phyloP scores from a whole-genome alignment of 371 early-diverging fungal species.

The Rhizopus delemar region DNA sequence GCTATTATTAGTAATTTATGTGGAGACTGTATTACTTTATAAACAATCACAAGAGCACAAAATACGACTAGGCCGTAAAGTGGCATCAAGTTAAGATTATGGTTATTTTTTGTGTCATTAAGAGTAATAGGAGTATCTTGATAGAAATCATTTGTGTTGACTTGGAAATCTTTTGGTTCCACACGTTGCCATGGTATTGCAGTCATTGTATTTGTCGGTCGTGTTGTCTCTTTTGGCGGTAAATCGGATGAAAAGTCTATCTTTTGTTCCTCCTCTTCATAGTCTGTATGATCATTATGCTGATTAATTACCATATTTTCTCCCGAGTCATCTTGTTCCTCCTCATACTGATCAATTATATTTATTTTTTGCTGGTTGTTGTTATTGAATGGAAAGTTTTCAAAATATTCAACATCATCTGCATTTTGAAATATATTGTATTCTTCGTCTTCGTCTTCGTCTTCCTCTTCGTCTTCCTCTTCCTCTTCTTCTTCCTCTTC shows the following conservation, averaged over 20 bases:
- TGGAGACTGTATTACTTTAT: constrained; percentile 1
- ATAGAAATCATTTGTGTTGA: neutral
- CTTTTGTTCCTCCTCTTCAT: constrained; percentile 12
- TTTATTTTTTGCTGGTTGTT: constrained; percentile 4
- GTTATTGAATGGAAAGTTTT: constrained; percentile 15
- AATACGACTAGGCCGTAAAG: neutral
- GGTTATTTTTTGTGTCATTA: neutral
- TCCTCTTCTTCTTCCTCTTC: constrained; percentile 8
- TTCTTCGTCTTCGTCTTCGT: constrained; percentile 9
- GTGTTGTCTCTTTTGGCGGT: neutral
- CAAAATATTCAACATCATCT: constrained; percentile 22
- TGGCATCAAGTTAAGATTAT: neutral
- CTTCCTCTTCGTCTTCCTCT: constrained; percentile 14
- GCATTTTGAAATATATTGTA: constrained; percentile 21
- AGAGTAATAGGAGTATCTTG: neutral
- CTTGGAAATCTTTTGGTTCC: neutral
- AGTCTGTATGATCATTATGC: constrained; percentile 2
- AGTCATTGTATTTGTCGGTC: neutral
- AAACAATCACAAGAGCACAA: constrained; percentile 14
- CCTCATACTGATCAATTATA: constrained; percentile 6
- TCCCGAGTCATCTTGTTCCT: constrained; percentile 4
- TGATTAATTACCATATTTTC: neutral
- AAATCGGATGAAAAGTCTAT: constrained; percentile 3
- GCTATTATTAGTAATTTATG: neutral
- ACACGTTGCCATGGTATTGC: constrained; percentile 5